Conservation (phyloP, 2,329 filamentous ascomycete species). For the Nannizzia gypsea region DNA sequence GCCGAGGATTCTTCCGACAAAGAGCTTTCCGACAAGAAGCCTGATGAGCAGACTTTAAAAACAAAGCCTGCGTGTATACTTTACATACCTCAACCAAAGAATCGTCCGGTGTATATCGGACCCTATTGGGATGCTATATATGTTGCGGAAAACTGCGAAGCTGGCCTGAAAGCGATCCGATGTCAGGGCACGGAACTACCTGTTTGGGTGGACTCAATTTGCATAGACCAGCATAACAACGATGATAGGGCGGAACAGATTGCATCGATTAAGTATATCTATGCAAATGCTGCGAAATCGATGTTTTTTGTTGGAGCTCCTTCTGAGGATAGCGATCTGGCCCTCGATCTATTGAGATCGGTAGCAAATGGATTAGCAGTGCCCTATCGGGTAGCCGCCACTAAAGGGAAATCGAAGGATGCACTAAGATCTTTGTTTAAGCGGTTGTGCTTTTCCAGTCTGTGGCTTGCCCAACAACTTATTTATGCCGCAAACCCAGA, state of each 20-base stretch:
- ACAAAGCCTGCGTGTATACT: too few species aligned
- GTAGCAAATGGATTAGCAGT: neutral
- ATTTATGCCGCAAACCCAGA: neutral
- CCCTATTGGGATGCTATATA: constrained; percentile 1
- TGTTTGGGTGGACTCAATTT: constrained; percentile 15
- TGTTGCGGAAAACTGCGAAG: constrained; percentile 6
- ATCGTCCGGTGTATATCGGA: neutral
- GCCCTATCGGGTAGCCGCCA: neutral
- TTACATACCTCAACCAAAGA: too few species aligned
- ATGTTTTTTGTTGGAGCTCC: neutral
- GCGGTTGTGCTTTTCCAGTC: neutral
- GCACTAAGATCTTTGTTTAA: neutral
- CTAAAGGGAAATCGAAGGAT: neutral
- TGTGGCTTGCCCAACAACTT: neutral
- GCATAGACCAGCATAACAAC: constrained; percentile 11
- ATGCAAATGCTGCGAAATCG: constrained; percentile 6
- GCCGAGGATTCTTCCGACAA: neutral
- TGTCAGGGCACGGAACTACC: neutral
- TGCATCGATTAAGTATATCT: constrained; percentile 12
- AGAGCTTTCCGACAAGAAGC: neutral
- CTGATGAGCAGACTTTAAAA: too few species aligned
- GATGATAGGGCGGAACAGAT: constrained; percentile 12
- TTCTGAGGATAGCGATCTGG: neutral
- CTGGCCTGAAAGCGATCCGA: constrained; percentile 4
- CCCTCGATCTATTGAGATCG: neutral